phyloP scores from a whole-genome alignment of 352 stramenopile species.

The Phytopythium sindhum region DNA sequence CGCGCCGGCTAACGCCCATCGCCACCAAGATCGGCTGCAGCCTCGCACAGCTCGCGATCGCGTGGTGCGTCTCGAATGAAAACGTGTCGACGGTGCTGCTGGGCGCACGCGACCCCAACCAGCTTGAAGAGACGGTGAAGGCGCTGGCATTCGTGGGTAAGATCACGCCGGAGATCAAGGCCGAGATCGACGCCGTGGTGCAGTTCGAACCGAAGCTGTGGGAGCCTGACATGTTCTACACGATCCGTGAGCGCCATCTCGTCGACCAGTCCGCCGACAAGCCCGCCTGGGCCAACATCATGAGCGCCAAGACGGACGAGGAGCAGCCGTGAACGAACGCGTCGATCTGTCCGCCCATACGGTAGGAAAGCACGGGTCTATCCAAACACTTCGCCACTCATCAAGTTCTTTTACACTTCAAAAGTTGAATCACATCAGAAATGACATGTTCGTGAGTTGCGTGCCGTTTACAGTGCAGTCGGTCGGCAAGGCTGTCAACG shows the following conservation, averaged over 20 bases:
- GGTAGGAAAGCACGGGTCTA: too few species aligned
- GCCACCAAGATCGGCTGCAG: conserved; percentile 28
- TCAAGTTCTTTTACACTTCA: too few species aligned
- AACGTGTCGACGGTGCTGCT: conserved; percentile 53
- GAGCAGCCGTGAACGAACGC: not conserved
- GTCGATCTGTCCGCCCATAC: too few species aligned
- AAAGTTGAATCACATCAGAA: too few species aligned
- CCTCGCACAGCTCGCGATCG: not conserved
- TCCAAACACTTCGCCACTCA: too few species aligned
- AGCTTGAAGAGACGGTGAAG: conserved; percentile 56
- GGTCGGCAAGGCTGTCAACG: not conserved
- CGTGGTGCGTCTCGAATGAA: too few species aligned
- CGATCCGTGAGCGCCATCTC: not conserved
- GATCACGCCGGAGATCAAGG: conserved; percentile 57
- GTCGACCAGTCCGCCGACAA: too few species aligned
- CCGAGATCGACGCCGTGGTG: conserved; percentile 44
- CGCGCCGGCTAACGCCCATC: conserved; percentile 11
- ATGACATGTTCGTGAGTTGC: too few species aligned
- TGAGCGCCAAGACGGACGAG: not conserved
- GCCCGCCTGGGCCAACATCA: too few species aligned
- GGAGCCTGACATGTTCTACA: not conserved
- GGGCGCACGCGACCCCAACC: conserved; percentile 39
- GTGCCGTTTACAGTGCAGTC: too few species aligned
- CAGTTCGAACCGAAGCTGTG: conserved; percentile 15
- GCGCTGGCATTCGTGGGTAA: conserved; percentile 37